phyloP scores from a whole-genome alignment of 768 basidiomycete species.

The Amyloporia xantha region DNA sequence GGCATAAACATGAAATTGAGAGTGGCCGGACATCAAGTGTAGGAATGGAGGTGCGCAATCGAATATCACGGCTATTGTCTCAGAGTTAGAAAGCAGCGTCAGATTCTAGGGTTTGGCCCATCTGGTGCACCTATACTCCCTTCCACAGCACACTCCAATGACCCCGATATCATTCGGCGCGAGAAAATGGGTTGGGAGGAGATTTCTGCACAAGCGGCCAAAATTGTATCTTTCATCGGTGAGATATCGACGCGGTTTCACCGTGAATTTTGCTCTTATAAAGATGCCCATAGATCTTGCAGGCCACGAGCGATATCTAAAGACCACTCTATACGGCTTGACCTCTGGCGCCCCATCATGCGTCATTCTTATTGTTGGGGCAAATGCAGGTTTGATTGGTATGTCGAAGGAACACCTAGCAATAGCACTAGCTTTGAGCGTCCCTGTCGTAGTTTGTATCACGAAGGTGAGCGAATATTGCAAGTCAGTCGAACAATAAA shows the following conservation, averaged over 20 bases:
- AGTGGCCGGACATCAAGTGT: conserved; percentile 93
- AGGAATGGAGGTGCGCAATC: conserved; percentile 85
- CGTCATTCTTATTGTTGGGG: conserved; percentile 90
- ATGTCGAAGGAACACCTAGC: conserved; percentile 98
- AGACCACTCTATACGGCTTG: conserved; percentile 91
- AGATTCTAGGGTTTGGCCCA: conserved; percentile 87
- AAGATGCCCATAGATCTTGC: conserved; percentile 61
- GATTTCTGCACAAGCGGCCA: conserved; percentile 81
- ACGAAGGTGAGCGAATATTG: conserved; percentile 62
- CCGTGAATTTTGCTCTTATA: neutral
- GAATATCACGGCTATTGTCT: neutral
- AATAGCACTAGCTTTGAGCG: conserved; percentile 86
- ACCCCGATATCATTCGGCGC: conserved; percentile 58
- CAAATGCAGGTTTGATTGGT: conserved; percentile 85
- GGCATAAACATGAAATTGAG: conserved; percentile 97
- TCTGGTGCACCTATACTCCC: conserved; percentile 78
- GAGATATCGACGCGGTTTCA: conserved; percentile 13
- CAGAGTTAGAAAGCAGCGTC: neutral
- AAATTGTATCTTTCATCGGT: conserved; percentile 94
- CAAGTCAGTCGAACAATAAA: neutral
- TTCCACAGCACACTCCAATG: conserved; percentile 44
- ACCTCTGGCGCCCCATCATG: conserved; percentile 93
- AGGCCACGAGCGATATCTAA: conserved; percentile 89
- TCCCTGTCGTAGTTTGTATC: conserved; percentile 90
- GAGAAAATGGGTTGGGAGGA: conserved; percentile 97